Conservation (phyloP, 2,329 filamentous ascomycete genomes). For the Davidsoniella neocaledoniae region DNA sequence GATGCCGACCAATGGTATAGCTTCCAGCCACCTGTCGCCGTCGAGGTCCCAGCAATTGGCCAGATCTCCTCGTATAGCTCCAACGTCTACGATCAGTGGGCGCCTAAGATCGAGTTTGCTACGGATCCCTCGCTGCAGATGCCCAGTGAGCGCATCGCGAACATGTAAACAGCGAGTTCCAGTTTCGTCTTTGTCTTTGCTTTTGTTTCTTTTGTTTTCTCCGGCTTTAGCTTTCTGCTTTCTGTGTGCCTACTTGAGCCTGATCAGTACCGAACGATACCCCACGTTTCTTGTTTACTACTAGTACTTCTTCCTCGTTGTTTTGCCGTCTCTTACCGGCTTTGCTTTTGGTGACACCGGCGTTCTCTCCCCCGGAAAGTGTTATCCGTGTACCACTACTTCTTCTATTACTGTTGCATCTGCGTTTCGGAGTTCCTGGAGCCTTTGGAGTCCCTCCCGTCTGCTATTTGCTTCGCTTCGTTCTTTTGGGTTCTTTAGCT, state of each 20-base stretch:
- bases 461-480: background rate
- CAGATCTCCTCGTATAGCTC: conserved; percentile 33
- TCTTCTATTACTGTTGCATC: conserved; percentile 6
- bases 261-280: conserved; percentile 14
- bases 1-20: conserved; percentile 38
- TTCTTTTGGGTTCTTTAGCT: background rate
- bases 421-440: conserved; percentile 7
- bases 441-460: conserved; percentile 4
- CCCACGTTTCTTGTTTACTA: conserved; percentile 13
- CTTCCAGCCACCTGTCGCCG: conserved; percentile 32
- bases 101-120: conserved; percentile 35
- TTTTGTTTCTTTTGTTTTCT: conserved; percentile 8
- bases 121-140: conserved; percentile 42
- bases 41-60: conserved; percentile 39
- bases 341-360: conserved; percentile 7
- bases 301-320: background rate
- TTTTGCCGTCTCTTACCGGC: conserved; percentile 9
- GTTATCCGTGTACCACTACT: conserved; percentile 12
- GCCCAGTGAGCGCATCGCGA: conserved; percentile 41
- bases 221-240: conserved; percentile 1
- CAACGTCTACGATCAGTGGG: conserved; percentile 36
- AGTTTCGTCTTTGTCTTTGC: conserved; percentile 5
- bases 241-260: conserved; percentile 11
- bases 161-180: conserved; percentile 24
- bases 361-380: background rate